A percentile compares a stretch with the other conserved stretches of the same genome.
phyloP scores from a whole-genome alignment of 179 eudicot genomes.

The Amaranthus tricolor region DNA sequence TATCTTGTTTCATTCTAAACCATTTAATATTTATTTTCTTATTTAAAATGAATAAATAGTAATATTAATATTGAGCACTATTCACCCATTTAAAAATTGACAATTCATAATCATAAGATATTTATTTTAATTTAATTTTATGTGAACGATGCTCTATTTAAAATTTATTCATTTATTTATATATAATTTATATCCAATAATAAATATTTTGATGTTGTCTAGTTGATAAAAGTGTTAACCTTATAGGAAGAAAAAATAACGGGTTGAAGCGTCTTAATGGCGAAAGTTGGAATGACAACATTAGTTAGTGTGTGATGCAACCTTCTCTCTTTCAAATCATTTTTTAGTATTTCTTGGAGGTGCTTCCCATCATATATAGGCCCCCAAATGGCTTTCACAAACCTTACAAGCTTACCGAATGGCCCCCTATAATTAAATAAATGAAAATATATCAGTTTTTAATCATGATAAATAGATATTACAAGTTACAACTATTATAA shows the following conservation, averaged over 20 bases:
- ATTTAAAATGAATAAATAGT: too few relatives aligned
- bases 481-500: too few relatives aligned
- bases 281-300: conserved; percentile 54
- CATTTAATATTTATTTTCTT: too few relatives aligned
- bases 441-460: not conserved
- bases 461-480: too few relatives aligned
- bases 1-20: not conserved
- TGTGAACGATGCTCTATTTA: too few relatives aligned
- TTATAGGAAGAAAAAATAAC: conserved; percentile 44
- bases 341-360: conserved; percentile 26
- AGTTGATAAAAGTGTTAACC: conserved; percentile 22
- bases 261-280: conserved; percentile 56
- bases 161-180: not conserved
- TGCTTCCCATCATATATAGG: conserved; percentile 52
- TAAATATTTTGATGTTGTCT: not conserved
- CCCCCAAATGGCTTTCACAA: conserved; percentile 35
- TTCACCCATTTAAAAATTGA: too few relatives aligned
- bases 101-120: too few relatives aligned
- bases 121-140: too few relatives aligned
- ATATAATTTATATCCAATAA: too few relatives aligned
- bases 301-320: conserved; percentile 46
- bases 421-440: conserved; percentile 21
- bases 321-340: conserved; percentile 27
- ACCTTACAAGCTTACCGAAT: conserved; percentile 16
- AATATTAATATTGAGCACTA: too few relatives aligned